Percentiles rank a stretch among this genome's conserved stretches.
phyloP scores from a whole-genome alignment of 164 flowering plant species.

The Liriodendron chinense region DNA sequence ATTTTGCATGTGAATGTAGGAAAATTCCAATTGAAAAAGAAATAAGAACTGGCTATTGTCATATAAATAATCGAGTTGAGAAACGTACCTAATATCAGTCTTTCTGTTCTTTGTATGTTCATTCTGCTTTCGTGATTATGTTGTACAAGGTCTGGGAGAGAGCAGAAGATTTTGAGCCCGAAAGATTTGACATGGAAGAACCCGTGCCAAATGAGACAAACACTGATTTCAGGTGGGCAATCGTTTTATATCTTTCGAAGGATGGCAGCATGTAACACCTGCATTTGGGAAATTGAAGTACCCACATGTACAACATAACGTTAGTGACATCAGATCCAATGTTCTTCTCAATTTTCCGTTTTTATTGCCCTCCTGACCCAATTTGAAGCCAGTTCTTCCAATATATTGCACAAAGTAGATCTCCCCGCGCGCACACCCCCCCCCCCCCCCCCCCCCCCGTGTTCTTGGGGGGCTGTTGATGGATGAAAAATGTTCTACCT shows the following conservation, averaged over 20 bases:
- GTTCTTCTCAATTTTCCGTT: background rate
- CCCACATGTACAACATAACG: too few relatives aligned
- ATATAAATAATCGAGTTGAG: background rate
- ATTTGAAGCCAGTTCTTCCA: too few relatives aligned
- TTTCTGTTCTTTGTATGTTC: background rate
- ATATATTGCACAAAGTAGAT: too few relatives aligned
- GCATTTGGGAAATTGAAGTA: background rate
- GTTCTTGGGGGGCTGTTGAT: too few relatives aligned
- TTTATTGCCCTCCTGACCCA: too few relatives aligned
- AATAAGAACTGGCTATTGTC: background rate
- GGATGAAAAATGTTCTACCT: too few relatives aligned
- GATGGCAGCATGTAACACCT: background rate
- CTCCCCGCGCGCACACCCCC: too few relatives aligned
- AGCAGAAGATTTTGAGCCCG: conserved; percentile 87
- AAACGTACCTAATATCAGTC: background rate
- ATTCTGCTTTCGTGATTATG: conserved; percentile 7
- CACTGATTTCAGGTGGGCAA: conserved; percentile 71
- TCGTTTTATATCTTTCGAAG: background rate
- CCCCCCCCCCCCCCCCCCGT: too few relatives aligned
- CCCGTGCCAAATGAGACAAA: conserved; percentile 89
- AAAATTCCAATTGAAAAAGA: background rate
- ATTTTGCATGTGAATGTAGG: background rate
- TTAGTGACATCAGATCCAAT: background rate
- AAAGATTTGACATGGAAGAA: conserved; percentile 75
- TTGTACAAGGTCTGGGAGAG: conserved; percentile 80